Base-by-base conservation (phyloP, 1,139 yeast species). In the Suhomyces guaymorum region DNA sequence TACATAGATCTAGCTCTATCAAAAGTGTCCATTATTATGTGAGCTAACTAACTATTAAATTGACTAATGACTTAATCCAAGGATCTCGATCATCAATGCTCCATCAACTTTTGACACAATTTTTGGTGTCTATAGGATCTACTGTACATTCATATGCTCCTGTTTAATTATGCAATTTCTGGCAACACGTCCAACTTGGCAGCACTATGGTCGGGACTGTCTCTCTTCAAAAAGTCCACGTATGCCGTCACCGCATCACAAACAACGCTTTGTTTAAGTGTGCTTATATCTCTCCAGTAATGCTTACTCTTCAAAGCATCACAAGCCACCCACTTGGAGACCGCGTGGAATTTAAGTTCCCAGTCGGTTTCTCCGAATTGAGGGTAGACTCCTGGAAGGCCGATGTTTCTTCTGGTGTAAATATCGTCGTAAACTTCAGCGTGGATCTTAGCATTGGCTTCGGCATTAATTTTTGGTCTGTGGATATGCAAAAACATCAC, bases 401-500 rank as follows among this genome's bases (percentile, higher is more conserved):
- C 57, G 19, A 52, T 39, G 31, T 44, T 49, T 34, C 56, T 37
- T 12, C 46, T 31, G 14, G 38, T 26, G 30, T 35, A 48, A 10
- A 38, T 20, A 14, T 42, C 45, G 24, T 42, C 48, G 15, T 42
- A 34, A 2, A 24, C 11, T 5, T 46, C 42, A 4, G 15, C 29
- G 18, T 43, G 46, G 3, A 48, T 48, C 13, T 44, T 33, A 14
- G 55, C 41, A 30, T 56, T 56, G 15, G 43, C 47, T 7, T 63
- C 48, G 2, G 68, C 65, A 30, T 63, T 59, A 30, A 63, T 53
- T 32, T 68, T 68, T 2, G 75, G 75, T 37, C 66, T 63, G 46
- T 69, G 73, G 24, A 65, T 56, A 46, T 70, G 75, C 35, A 70
- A 56, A 46, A 71, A 70, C 38, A 57, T 39, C n/a, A 61, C 59